Evolutionary conservation across 345 rosid genomes (phyloP).

Genomic region (Murraya paniculata): DNA sequence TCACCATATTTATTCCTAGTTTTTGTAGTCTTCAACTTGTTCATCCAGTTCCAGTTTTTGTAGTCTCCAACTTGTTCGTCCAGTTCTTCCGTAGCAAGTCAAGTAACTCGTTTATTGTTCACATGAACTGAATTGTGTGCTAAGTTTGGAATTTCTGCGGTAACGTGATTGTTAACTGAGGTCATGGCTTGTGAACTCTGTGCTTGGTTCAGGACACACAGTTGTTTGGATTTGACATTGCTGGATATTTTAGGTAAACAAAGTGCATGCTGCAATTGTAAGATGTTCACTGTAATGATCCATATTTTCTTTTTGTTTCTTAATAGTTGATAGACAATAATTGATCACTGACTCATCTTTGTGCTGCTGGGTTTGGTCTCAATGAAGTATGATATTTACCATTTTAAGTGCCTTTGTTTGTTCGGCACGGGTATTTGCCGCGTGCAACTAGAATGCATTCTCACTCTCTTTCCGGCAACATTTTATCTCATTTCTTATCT

Average conservation of each 20-base stretch:
- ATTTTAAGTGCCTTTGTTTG: not conserved
- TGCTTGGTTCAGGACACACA: not conserved
- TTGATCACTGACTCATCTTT: not conserved
- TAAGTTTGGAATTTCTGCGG: not conserved
- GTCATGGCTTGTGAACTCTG: not conserved
- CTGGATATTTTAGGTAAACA: not conserved
- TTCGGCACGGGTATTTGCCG: not conserved
- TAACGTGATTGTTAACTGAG: not conserved
- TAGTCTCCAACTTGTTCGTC: not conserved
- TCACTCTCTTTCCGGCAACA: not conserved
- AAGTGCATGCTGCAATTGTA: not conserved
- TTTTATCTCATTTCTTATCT: constrained; percentile 19
- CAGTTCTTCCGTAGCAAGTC: not conserved
- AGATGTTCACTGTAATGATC: not conserved
- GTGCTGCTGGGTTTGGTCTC: not conserved
- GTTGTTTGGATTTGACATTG: not conserved
- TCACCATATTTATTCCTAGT: not conserved
- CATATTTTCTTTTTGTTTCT: not conserved
- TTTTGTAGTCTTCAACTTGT: not conserved
- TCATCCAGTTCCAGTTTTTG: not conserved
- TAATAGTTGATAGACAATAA: not conserved
- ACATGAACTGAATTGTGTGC: not conserved
- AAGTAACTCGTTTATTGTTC: not conserved
- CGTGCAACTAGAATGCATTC: not conserved
- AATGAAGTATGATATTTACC: not conserved